Evolutionary conservation across 1,139 yeast species (phyloP).

Genomic region (Geotrichum europaeum): DNA sequence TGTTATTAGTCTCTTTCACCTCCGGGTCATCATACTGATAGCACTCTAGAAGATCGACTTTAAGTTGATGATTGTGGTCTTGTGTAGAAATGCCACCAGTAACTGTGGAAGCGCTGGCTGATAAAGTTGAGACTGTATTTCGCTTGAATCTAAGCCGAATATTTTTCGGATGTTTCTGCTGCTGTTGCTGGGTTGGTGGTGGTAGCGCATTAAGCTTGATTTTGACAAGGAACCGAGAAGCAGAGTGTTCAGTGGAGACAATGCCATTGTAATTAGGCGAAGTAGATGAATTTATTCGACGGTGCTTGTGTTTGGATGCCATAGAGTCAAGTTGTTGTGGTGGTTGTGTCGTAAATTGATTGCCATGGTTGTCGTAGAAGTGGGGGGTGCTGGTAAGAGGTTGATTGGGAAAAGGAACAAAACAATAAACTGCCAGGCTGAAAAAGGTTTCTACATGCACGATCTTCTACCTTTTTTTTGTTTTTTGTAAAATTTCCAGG

Average conservation of each 20-base stretch:
- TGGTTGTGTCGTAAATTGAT: background rate
- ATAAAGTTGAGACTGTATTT: background rate
- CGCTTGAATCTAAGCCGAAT: background rate
- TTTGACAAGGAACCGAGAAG: background rate
- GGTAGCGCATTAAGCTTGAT: background rate
- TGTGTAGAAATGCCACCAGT: background rate
- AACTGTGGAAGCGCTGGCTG: background rate
- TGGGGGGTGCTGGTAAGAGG: background rate
- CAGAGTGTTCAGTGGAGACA: background rate
- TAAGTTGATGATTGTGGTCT: background rate
- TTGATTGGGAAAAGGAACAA: background rate
- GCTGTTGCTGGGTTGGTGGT: background rate
- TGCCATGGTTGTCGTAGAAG: background rate
- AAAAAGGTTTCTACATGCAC: background rate
- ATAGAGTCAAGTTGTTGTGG: background rate
- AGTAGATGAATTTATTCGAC: background rate
- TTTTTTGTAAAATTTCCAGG: constrained; percentile 1
- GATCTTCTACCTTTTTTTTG: background rate
- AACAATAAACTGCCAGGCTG: background rate
- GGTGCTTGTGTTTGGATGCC: background rate
- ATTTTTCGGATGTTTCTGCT: background rate
- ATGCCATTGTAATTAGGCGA: background rate
- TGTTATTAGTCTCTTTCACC: background rate
- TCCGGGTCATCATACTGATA: background rate
- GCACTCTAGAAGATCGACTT: constrained; percentile 4